phyloP scores from a whole-genome alignment of 805 yeast species.

The Ogataea methylovora region DNA sequence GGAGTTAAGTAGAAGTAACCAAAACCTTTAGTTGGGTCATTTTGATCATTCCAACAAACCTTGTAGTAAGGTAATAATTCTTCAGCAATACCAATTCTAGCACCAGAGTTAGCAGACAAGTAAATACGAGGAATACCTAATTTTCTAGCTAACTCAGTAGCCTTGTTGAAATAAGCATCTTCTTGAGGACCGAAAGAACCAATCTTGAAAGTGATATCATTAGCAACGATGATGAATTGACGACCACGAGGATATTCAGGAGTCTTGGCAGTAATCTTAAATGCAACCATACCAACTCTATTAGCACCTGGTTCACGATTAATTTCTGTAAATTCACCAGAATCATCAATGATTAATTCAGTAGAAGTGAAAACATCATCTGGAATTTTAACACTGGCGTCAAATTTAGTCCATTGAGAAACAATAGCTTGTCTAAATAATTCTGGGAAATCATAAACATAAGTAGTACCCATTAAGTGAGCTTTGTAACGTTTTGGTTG shows the following conservation, averaged over 20 bases:
- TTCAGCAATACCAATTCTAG: conserved; percentile 97
- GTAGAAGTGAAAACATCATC: conserved; percentile 70
- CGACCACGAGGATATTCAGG: conserved; percentile 98
- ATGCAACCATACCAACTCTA: conserved; percentile 95
- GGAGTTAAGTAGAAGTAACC: conserved; percentile 75
- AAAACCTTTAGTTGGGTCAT: conserved; percentile 79
- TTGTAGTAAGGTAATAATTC: conserved; percentile 84
- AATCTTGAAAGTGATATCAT: conserved; percentile 94
- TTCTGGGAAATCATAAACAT: conserved; percentile 98
- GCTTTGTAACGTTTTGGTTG: conserved; percentile 99
- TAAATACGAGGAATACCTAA: conserved; percentile 93
- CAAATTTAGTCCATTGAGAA: conserved; percentile 73
- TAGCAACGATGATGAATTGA: conserved; percentile 86
- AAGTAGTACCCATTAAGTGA: conserved; percentile 96
- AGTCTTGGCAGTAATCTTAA: conserved; percentile 83
- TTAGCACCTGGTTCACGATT: conserved; percentile 96
- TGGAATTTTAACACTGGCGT: conserved; percentile 50
- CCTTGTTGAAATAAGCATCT: conserved; percentile 85
- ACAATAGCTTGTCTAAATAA: conserved; percentile 88
- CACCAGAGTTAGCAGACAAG: conserved; percentile 98
- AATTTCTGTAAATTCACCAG: conserved; percentile 76
- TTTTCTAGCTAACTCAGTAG: conserved; percentile 84
- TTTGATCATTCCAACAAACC: conserved; percentile 86
- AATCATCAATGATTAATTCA: conserved; percentile 82
- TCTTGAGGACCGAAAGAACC: conserved; percentile 99